Conservation (phyloP, 805 yeast species). For the Metschnikowia sp. region DNA sequence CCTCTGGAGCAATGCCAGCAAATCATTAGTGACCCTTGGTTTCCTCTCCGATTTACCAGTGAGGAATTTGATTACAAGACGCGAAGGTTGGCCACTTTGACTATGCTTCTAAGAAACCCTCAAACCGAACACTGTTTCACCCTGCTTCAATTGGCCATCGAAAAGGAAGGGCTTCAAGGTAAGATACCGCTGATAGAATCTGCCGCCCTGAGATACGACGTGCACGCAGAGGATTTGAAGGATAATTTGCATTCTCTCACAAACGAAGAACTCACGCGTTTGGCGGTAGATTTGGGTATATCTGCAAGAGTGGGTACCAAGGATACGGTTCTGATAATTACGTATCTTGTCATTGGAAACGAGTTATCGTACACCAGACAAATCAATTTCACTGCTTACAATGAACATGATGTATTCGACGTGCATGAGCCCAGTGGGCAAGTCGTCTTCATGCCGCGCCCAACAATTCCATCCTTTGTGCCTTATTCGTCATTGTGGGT, state of each 20-base stretch:
- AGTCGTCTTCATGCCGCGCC: background rate
- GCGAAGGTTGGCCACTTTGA: slow-evolving; percentile 7
- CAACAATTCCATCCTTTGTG: background rate
- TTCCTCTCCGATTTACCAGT: slow-evolving; percentile 3
- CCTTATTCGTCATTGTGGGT: background rate
- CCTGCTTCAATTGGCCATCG: background rate
- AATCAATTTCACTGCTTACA: slow-evolving; percentile 1
- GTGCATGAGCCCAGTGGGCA: slow-evolving; percentile 1
- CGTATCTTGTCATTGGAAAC: background rate
- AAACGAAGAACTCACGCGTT: background rate
- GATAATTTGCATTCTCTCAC: background rate
- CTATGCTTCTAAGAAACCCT: background rate
- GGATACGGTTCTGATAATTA: slow-evolving; percentile 1
- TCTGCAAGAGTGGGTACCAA: background rate
- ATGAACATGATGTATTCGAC: slow-evolving; percentile 15
- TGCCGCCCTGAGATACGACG: slow-evolving; percentile 6
- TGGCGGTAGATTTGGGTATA: background rate
- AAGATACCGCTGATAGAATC: slow-evolving; percentile 3
- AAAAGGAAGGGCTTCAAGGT: background rate
- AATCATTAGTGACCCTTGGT: slow-evolving; percentile 1
- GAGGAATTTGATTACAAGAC: slow-evolving; percentile 2
- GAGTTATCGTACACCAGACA: slow-evolving; percentile 5
- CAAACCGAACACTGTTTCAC: background rate
- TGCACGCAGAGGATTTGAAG: background rate
- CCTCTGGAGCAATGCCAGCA: background rate